Conservation (phyloP, 345 rosid genomes). For the Lepidium aucheri region DNA sequence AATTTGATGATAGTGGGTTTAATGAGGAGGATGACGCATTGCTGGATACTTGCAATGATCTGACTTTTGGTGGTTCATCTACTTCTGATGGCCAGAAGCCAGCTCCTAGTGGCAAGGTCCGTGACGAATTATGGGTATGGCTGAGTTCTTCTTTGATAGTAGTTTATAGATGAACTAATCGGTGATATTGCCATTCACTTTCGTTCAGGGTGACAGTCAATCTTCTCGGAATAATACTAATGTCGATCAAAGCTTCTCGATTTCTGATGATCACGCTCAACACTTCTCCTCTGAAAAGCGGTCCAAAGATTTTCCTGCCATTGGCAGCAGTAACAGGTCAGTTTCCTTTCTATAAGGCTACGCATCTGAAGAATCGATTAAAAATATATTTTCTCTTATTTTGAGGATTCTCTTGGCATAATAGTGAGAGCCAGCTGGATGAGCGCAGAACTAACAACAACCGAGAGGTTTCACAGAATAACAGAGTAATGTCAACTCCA, state of each 20-base stretch:
- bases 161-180: neutral
- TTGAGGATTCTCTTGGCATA: neutral
- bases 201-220: slow-evolving; percentile 49
- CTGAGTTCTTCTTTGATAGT: slow-evolving; percentile 9
- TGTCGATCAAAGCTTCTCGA: slow-evolving; percentile 31
- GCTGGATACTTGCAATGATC: slow-evolving; percentile 47
- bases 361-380: neutral
- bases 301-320: slow-evolving; percentile 28
- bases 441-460: slow-evolving; percentile 16
- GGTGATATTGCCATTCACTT: slow-evolving; percentile 8
- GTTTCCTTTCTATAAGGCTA: neutral
- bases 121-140: slow-evolving; percentile 31
- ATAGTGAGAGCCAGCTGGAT: slow-evolving; percentile 12
- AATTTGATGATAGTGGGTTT: slow-evolving; percentile 68
- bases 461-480: slow-evolving; percentile 12
- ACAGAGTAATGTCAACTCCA: slow-evolving; percentile 21
- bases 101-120: slow-evolving; percentile 34
- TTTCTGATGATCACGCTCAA: slow-evolving; percentile 34
- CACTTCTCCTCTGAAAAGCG: slow-evolving; percentile 38
- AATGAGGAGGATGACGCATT: slow-evolving; percentile 57
- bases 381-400: neutral
- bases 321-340: slow-evolving; percentile 51
- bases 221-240: slow-evolving; percentile 31
- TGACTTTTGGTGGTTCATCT: slow-evolving; percentile 54
- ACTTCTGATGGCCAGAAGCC: slow-evolving; percentile 32